Evolutionary conservation across 345 rosid species (phyloP), one percentile per base, ranked within the genome.

Genomic region (Leavenworthia alabamica): DNA sequence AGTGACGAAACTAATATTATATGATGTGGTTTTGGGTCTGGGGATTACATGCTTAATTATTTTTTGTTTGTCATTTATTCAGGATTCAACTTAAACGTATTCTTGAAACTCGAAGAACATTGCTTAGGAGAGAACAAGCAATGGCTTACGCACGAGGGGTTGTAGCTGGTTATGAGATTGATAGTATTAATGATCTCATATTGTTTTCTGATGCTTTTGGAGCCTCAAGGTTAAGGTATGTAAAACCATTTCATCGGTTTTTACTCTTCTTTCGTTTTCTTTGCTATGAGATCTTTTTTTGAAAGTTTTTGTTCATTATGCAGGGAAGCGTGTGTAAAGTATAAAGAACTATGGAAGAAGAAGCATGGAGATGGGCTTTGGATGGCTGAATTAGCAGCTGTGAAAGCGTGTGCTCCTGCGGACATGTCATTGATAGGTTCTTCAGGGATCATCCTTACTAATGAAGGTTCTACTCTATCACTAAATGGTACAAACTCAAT

Each of bases 381-480:
- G 95, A 90, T 90, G 80, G 80, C 86, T 29, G 92, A 90, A 76
- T 60, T 90, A 75, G 89, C 86, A 5, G 97, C 95, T 33, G 85
- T 90, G 71, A 77, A 81, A 79, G 90, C 85, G 11, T 83, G 65
- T 40, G 63, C 77, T 22, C 83, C 90, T 11, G 44, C 75, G 0
- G 85, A 86, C 22, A 74, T 86, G 60, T 60, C 88, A 26, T 50
- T 77, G 27, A 12, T 76, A 14, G 84, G 79, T 68, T 79, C 83
- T 39, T 78, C 95, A 2, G 88, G 85, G 71, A 80, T 86, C 70
- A 70, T 82, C 49, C 85, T 86, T 40, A 48, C 77, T 11, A 90
- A 79, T 63, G 90, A 82, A 54, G 69, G 56, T 60, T 64, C 79
- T 56, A 52, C 70, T 37, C 36, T 72, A 11, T 74, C 74, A 23